Conservation (phyloP, 306 rosid species). For the Castanea crenata region DNA sequence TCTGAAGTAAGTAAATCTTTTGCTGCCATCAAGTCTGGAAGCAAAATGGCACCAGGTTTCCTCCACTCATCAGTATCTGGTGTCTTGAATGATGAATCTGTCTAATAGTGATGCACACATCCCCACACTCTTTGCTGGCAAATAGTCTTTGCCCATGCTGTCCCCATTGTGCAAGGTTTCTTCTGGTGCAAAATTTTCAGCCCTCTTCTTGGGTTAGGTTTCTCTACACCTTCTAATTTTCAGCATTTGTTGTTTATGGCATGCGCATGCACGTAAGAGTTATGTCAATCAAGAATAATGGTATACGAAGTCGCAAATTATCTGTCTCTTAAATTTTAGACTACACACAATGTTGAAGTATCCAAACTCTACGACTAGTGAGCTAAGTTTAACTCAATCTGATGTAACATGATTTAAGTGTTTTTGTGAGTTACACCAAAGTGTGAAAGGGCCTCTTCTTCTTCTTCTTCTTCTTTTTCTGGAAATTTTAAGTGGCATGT, state of each 20-base stretch:
- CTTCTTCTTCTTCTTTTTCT: too few species aligned
- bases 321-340: neutral
- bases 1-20: conserved; percentile 63
- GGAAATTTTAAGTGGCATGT: too few species aligned
- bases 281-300: neutral
- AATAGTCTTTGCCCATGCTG: conserved; percentile 81
- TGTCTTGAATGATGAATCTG: conserved; percentile 61
- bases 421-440: too few species aligned
- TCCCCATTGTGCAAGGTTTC: conserved; percentile 82
- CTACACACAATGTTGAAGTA: neutral
- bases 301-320: neutral
- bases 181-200: conserved; percentile 66
- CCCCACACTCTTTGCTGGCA: conserved; percentile 85
- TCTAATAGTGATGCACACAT: conserved; percentile 81
- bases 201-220: conserved; percentile 78
- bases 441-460: too few species aligned
- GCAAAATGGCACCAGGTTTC: conserved; percentile 71
- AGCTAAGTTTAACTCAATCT: neutral
- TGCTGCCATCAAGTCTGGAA: conserved; percentile 59
- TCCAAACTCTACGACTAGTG: neutral
- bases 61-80: conserved; percentile 78
- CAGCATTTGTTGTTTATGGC: too few species aligned
- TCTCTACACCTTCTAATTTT: conserved; percentile 72
- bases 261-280: too few species aligned
- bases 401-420: too few species aligned